Evolutionary conservation across 2,329 filamentous ascomycete species (phyloP).

Genomic region (Chaetomium sp.): DNA sequence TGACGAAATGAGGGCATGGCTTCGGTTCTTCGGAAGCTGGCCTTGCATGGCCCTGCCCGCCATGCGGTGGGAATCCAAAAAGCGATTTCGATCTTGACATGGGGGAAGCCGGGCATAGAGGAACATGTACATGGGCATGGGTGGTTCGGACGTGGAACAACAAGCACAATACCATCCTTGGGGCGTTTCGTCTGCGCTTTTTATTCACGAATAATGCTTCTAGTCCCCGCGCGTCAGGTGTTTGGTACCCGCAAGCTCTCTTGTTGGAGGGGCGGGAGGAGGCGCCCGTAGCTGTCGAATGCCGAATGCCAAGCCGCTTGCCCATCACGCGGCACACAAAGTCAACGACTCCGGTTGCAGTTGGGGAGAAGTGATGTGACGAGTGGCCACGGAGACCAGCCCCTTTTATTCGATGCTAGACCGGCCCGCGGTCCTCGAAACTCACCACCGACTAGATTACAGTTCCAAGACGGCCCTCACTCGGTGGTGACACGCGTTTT

Average conservation of each 20-base stretch:
- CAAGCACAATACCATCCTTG: conserved; percentile 38
- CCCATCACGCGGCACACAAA: background rate
- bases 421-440: background rate
- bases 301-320: conserved; percentile 19
- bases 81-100: conserved; percentile 35
- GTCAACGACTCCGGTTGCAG: background rate
- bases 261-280: conserved; percentile 1
- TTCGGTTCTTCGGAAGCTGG: conserved; percentile 34
- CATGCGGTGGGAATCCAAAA: conserved; percentile 31
- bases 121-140: conserved; percentile 38
- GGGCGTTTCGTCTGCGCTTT: conserved; percentile 38
- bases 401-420: background rate
- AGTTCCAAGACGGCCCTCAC: background rate
- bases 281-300: conserved; percentile 14
- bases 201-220: conserved; percentile 35
- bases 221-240: conserved; percentile 26
- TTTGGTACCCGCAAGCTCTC: background rate
- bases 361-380: background rate
- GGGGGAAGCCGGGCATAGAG: conserved; percentile 34
- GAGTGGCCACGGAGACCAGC: too few relatives aligned
- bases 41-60: conserved; percentile 33
- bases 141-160: conserved; percentile 37
- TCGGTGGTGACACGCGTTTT: too few relatives aligned
- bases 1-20: conserved; percentile 30
- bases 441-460: background rate